These are phyloP conservation scores for Aschersonia sp. DNA, from an alignment of 2,329 filamentous ascomycete species.

Conservation along the genomic window DNA sequence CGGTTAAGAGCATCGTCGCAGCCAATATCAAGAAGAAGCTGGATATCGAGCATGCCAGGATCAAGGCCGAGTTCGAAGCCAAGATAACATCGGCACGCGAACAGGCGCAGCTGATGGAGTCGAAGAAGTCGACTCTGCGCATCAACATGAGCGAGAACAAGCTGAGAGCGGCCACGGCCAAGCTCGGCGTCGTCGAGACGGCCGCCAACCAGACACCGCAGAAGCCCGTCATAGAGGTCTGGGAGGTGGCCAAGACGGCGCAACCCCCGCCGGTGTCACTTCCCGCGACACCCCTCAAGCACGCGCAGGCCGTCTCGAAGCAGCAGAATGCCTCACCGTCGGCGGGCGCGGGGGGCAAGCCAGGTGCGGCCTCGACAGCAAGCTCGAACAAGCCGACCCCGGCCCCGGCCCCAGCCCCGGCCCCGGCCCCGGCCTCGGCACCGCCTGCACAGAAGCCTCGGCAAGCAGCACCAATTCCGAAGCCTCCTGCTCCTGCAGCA, in stretches of 20 bases:
- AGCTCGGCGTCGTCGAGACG: slow-evolving; percentile 63
- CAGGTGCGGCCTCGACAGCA: not conserved
- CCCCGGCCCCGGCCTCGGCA: not conserved
- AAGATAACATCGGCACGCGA: slow-evolving; percentile 40
- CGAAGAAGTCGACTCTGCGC: slow-evolving; percentile 59
- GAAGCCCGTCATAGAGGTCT: slow-evolving; percentile 72
- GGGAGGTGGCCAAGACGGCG: slow-evolving; percentile 56
- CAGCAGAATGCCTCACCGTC: slow-evolving; percentile 11
- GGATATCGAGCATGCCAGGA: slow-evolving; percentile 46
- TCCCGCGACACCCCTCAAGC: slow-evolving; percentile 4
- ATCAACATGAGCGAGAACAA: slow-evolving; percentile 69
- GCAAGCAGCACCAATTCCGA: slow-evolving; percentile 1
- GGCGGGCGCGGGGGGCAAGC: slow-evolving; percentile 1
- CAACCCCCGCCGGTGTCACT: slow-evolving; percentile 10
- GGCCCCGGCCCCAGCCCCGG: too few relatives aligned
- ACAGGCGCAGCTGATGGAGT: slow-evolving; percentile 55
- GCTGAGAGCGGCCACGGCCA: slow-evolving; percentile 47
- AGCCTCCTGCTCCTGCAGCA: slow-evolving; percentile 1
- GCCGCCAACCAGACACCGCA: slow-evolving; percentile 78
- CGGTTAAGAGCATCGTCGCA: slow-evolving; percentile 41
- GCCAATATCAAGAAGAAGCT: slow-evolving; percentile 57
- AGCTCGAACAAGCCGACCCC: not conserved
- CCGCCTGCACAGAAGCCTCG: slow-evolving; percentile 8
- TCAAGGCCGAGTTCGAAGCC: slow-evolving; percentile 39
- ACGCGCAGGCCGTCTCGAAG: slow-evolving; percentile 5